These are phyloP conservation scores for Harrya chromipes DNA, from an alignment of 768 basidiomycete genomes.

Conservation along the genomic window DNA sequence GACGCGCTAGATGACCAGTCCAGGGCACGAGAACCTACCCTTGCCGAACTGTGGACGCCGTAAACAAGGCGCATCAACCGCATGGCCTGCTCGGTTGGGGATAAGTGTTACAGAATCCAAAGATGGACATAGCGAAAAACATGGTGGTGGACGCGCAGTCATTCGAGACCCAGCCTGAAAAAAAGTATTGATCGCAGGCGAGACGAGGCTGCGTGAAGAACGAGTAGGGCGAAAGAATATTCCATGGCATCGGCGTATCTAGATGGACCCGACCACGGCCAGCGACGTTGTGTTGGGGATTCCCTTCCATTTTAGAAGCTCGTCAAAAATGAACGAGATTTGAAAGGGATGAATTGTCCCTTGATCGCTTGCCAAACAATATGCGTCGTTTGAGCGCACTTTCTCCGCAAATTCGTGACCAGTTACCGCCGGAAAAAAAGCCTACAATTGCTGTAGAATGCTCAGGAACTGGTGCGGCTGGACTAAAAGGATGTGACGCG, in stretches of 20 bases:
- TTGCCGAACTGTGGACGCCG: constrained; percentile 25
- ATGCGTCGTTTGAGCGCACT: constrained; percentile 29
- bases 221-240: constrained; percentile 16
- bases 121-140: constrained; percentile 20
- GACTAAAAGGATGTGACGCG: constrained; percentile 7
- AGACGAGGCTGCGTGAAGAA: constrained; percentile 12
- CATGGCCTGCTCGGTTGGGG: constrained; percentile 23
- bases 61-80: constrained; percentile 34
- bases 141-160: background rate
- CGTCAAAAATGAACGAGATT: constrained; percentile 22
- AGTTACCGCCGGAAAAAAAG: background rate
- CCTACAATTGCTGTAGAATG: constrained; percentile 1
- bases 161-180: background rate
- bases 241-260: constrained; percentile 10
- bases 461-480: constrained; percentile 3
- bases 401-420: constrained; percentile 3
- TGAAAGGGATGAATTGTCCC: constrained; percentile 31
- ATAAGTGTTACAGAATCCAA: constrained; percentile 9
- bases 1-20: constrained; percentile 16
- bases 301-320: constrained; percentile 34
- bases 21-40: background rate
- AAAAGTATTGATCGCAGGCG: background rate
- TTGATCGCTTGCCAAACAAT: constrained; percentile 28
- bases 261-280: constrained; percentile 10
- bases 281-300: constrained; percentile 14